phyloP scores from a whole-genome alignment of 2,329 filamentous ascomycete genomes.

The Annulohypoxylon truncatum region DNA sequence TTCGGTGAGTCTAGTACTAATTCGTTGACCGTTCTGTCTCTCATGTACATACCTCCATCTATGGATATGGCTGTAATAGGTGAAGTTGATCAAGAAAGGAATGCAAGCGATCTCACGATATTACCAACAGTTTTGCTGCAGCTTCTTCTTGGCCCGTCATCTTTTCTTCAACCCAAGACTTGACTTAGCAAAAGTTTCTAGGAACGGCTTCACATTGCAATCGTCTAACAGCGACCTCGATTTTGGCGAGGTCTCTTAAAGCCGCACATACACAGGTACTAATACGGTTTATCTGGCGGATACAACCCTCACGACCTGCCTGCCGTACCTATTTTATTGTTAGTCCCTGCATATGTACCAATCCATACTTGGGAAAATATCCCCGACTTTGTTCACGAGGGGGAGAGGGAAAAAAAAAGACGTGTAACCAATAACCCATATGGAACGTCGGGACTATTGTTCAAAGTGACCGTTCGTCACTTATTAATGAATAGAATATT shows the following conservation, averaged over 20 bases:
- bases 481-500: conserved; percentile 16
- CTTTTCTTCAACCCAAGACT: conserved; percentile 4
- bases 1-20: conserved; percentile 23
- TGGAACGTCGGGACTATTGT: conserved; percentile 26
- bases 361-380: conserved; percentile 24
- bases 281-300: conserved; percentile 17
- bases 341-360: conserved; percentile 35
- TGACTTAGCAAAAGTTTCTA: conserved; percentile 9
- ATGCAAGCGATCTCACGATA: neutral
- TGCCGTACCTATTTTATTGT: conserved; percentile 20
- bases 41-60: neutral
- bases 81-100: conserved; percentile 1
- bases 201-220: neutral
- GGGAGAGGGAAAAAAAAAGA: conserved; percentile 15
- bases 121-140: conserved; percentile 1
- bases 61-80: conserved; percentile 5
- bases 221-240: conserved; percentile 1
- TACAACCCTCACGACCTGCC: conserved; percentile 25
- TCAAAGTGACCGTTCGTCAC: conserved; percentile 16
- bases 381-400: conserved; percentile 21
- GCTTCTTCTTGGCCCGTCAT: neutral
- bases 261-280: conserved; percentile 27
- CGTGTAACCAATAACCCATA: conserved; percentile 31
- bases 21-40: conserved; percentile 22
- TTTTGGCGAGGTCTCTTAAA: conserved; percentile 25